Base-by-base conservation (phyloP, 2,329 filamentous ascomycete genomes). In the Botrytis hyacinthi region DNA sequence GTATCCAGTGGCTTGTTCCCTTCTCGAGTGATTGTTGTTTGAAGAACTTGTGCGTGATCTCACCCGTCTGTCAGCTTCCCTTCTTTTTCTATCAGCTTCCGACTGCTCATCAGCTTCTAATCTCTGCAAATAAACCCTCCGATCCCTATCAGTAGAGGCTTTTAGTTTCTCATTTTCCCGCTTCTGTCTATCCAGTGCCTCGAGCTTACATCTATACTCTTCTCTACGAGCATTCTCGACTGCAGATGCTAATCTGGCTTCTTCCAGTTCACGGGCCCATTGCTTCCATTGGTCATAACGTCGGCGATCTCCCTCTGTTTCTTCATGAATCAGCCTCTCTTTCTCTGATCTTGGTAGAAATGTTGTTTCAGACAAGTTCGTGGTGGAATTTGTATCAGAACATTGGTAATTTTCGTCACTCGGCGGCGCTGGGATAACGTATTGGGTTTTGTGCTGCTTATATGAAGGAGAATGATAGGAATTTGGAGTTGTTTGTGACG, bases 131-230 rank as follows among this genome's bases (percentile, higher is more conserved):
- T 4, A 22, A 46, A 46, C 44, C 48, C 22, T n/a, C 22, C 10
- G 0, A 14, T 6, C 4, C 4, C 26, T 51, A n/a, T 51, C 10
- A 26, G 22, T 1, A 0, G 14, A 10, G 6, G 16, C 3, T 29
- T 18, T 54, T 8, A 18, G 14, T 16, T 54, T 29, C 51, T 29
- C n/a, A 54, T 4, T 3, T 29, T 54, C 51, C 12, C 26, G n/a
- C 29, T 14, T 29, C n/a, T 54, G n/a, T 54, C 26, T 18, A 29
- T 54, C n/a, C 5, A 18, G 14, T n/a, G 6, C 26, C 48, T 51
- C 10, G 26, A n/a, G 48, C 5, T 5, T 51, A 51, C 14, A n/a
- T 14, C 48, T 51, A n/a, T n/a, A 3, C 48, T 51, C 10, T 12
- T 12, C 10, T 51, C 4, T 51, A 51, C 48, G 26, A 51, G 12